These are phyloP conservation scores for Plasmodium reichenowi DNA, from an alignment of 169 alveolate species.

Conservation along the genomic window DNA sequence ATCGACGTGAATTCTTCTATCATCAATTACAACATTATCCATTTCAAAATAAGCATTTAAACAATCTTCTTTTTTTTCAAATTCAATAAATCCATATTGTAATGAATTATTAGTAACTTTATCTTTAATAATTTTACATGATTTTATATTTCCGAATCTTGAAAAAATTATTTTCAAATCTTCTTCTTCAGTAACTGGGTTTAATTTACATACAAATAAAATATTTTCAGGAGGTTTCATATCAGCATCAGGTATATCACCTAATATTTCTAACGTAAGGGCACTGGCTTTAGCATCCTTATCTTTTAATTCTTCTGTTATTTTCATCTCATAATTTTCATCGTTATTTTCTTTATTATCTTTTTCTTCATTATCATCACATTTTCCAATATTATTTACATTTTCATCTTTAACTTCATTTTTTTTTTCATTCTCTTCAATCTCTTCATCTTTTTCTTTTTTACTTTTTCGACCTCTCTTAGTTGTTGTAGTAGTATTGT, in stretches of 20 bases:
- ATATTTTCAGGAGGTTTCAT: conserved; percentile 98
- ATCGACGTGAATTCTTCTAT: conserved; percentile 93
- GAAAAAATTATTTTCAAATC: conserved; percentile 96
- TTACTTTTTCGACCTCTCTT: conserved; percentile 19
- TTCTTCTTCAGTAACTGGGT: conserved; percentile 97
- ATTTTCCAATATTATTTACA: not conserved
- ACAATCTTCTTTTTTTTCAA: conserved; percentile 95
- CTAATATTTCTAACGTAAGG: conserved; percentile 95
- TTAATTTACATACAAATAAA: conserved; percentile 97
- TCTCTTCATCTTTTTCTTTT: conserved; percentile 11
- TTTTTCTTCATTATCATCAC: conserved; percentile 3
- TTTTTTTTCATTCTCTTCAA: conserved; percentile 3
- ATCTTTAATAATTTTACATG: conserved; percentile 97
- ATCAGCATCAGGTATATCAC: conserved; percentile 99
- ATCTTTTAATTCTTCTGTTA: conserved; percentile 87
- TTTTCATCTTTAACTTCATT: not conserved
- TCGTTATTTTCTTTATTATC: conserved; percentile 80
- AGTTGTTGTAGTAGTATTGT: too few relatives aligned
- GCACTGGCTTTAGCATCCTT: conserved; percentile 96
- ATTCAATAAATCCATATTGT: conserved; percentile 98
- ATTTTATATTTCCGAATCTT: conserved; percentile 95
- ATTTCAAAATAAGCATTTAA: conserved; percentile 97
- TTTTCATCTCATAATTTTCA: conserved; percentile 86
- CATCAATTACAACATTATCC: conserved; percentile 98
- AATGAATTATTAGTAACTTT: conserved; percentile 98